These are phyloP conservation scores for Yamagishiella unicocca DNA, from an alignment of 139 green algal genomes.

Conservation along the genomic window DNA sequence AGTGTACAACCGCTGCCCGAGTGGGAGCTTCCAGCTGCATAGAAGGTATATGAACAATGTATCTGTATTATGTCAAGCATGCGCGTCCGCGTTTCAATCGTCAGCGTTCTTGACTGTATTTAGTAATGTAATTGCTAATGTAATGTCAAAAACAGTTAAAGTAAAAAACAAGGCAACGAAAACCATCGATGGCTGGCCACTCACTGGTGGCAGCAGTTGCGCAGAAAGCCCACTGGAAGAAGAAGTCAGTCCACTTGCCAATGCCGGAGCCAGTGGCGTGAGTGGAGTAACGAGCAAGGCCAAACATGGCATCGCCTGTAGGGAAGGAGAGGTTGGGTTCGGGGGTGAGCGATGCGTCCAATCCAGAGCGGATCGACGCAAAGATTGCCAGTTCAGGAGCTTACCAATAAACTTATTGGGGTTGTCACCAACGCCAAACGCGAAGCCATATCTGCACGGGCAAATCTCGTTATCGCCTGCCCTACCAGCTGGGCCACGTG, in stretches of 20 bases:
- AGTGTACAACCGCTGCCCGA: no score
- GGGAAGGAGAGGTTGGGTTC: neutral
- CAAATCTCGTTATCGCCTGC: no score
- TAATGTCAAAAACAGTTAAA: no score
- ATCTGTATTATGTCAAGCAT: no score
- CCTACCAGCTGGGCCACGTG: no score
- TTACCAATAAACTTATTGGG: slow-evolving; percentile 56
- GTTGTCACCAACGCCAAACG: slow-evolving; percentile 31
- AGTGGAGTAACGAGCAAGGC: neutral
- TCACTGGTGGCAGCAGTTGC: slow-evolving; percentile 68
- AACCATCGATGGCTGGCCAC: neutral
- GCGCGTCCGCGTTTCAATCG: no score
- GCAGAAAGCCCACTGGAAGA: slow-evolving; percentile 74
- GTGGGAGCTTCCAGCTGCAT: no score
- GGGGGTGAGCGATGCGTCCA: neutral
- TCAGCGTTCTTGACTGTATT: no score
- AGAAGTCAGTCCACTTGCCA: slow-evolving; percentile 43
- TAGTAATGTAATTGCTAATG: no score
- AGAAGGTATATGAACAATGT: no score
- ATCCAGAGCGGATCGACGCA: neutral
- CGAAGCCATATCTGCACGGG: slow-evolving; percentile 49
- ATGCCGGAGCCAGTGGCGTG: slow-evolving; percentile 30
- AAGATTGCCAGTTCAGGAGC: neutral
- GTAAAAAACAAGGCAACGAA: neutral
- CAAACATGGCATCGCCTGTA: slow-evolving; percentile 46